Conservation (phyloP, 2,329 filamentous ascomycete species). For the Epichloe elymi region DNA sequence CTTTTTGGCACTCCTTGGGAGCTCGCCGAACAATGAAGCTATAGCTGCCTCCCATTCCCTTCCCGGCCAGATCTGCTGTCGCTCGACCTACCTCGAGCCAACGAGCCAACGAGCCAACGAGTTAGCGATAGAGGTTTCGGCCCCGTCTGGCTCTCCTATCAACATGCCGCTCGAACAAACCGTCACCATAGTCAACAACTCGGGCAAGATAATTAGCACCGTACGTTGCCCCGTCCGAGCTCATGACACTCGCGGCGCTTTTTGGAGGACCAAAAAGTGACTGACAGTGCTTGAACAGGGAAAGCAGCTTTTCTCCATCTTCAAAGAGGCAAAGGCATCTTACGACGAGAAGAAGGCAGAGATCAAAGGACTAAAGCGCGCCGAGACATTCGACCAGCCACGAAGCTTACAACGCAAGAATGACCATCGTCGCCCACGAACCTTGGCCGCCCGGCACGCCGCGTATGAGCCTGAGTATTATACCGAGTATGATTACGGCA, state of each 20-base stretch:
- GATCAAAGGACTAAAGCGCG: constrained; percentile 53
- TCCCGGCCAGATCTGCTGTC: too few species aligned
- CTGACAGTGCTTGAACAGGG: constrained; percentile 40
- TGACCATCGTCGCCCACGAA: constrained; percentile 1
- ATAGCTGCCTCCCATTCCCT: not conserved
- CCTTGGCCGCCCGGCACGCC: not conserved
- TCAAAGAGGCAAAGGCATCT: constrained; percentile 80
- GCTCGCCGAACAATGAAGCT: not conserved
- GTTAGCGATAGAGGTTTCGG: not conserved
- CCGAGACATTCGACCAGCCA: constrained; percentile 39
- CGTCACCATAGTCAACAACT: constrained; percentile 80
- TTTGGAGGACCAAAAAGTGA: not conserved
- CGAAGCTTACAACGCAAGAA: constrained; percentile 8
- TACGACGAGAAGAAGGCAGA: constrained; percentile 82
- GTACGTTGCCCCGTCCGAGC: constrained; percentile 36
- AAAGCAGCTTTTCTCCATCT: constrained; percentile 79
- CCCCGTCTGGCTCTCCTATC: not conserved
- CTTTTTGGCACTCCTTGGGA: not conserved
- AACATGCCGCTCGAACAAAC: constrained; percentile 47
- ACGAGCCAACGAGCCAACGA: not conserved
- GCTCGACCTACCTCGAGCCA: not conserved
- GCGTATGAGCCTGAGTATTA: constrained; percentile 13
- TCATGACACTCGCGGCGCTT: not conserved
- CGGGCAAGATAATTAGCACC: constrained; percentile 80
- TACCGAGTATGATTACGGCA: constrained; percentile 18